phyloP scores from a whole-genome alignment of 1,284 basidiomycete genomes.

The Ganoderma multipileum region DNA sequence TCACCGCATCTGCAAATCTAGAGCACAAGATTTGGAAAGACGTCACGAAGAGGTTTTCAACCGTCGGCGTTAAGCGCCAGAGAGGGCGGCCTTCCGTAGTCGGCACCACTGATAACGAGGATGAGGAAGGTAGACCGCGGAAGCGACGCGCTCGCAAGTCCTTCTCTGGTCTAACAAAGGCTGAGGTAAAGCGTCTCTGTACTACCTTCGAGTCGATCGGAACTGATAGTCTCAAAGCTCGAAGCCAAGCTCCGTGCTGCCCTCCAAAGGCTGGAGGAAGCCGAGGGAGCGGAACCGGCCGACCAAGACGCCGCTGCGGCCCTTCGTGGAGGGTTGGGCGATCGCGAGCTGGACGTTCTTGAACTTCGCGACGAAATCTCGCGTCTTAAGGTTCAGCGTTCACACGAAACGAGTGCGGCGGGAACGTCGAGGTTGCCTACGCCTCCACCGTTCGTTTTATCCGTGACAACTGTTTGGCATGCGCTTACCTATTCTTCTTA shows the following conservation, averaged over 20 bases:
- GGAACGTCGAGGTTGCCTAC: slow-evolving; percentile 14
- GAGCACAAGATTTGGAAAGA: slow-evolving; percentile 49
- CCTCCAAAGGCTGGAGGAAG: slow-evolving; percentile 27
- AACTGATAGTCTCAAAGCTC: slow-evolving; percentile 1
- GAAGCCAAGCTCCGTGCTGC: slow-evolving; percentile 17
- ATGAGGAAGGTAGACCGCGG: slow-evolving; percentile 23
- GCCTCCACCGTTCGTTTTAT: slow-evolving; percentile 22
- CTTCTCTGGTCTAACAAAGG: slow-evolving; percentile 46
- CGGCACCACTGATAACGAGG: slow-evolving; percentile 24
- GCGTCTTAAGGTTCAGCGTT: slow-evolving; percentile 18
- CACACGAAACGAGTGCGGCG: slow-evolving; percentile 6
- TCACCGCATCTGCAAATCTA: slow-evolving; percentile 31
- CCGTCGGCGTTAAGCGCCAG: slow-evolving; percentile 30
- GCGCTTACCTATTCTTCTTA: background rate
- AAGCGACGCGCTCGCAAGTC: slow-evolving; percentile 36
- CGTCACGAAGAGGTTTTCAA: slow-evolving; percentile 32
- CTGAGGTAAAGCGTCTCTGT: slow-evolving; percentile 42
- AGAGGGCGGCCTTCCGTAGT: slow-evolving; percentile 21
- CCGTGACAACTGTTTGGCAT: background rate
- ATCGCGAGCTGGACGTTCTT: slow-evolving; percentile 39
- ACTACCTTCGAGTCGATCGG: background rate
- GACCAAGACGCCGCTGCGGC: slow-evolving; percentile 31
- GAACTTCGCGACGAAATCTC: slow-evolving; percentile 39
- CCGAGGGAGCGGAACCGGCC: slow-evolving; percentile 24
- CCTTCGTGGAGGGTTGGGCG: slow-evolving; percentile 39